Evolutionary conservation across 805 yeast genomes (phyloP).

Genomic region (Ogataea allantospora): DNA sequence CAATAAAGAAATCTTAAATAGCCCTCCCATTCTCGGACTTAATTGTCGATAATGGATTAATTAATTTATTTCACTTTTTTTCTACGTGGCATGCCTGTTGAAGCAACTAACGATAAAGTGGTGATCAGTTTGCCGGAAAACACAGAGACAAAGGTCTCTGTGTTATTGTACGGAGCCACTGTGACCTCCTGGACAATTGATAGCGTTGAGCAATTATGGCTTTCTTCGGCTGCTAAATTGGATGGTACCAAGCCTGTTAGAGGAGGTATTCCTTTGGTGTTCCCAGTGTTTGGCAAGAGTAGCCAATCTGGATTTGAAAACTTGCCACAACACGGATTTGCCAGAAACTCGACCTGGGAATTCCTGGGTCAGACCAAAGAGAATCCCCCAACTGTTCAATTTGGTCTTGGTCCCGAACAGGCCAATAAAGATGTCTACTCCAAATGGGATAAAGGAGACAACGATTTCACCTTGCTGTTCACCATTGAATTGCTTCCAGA

Average conservation of each 20-base stretch:
- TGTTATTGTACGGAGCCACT: constrained; percentile 87
- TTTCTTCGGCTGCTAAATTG: constrained; percentile 69
- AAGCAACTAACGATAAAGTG: constrained; percentile 64
- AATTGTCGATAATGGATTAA: not conserved
- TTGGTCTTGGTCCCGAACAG: constrained; percentile 85
- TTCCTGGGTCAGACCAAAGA: constrained; percentile 80
- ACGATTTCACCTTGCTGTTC: constrained; percentile 76
- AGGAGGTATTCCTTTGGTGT: constrained; percentile 96
- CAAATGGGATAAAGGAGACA: constrained; percentile 52
- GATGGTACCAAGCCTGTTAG: constrained; percentile 95
- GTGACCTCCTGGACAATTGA: constrained; percentile 75
- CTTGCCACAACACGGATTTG: constrained; percentile 96
- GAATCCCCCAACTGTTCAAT: constrained; percentile 77
- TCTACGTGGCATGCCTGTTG: constrained; percentile 49
- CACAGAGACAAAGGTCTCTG: constrained; percentile 54
- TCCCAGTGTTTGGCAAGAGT: constrained; percentile 86
- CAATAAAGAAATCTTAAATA: not conserved
- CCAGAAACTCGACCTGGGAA: constrained; percentile 89
- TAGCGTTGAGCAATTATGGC: constrained; percentile 82
- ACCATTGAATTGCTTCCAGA: constrained; percentile 62
- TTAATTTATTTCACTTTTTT: constrained; percentile 4
- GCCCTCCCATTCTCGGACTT: not conserved
- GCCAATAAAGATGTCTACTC: constrained; percentile 59
- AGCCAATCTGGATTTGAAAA: constrained; percentile 56
- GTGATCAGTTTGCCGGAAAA: constrained; percentile 54